Base-by-base conservation (phyloP, 1,139 yeast genomes). In the Saccharomyces pastorianus region DNA sequence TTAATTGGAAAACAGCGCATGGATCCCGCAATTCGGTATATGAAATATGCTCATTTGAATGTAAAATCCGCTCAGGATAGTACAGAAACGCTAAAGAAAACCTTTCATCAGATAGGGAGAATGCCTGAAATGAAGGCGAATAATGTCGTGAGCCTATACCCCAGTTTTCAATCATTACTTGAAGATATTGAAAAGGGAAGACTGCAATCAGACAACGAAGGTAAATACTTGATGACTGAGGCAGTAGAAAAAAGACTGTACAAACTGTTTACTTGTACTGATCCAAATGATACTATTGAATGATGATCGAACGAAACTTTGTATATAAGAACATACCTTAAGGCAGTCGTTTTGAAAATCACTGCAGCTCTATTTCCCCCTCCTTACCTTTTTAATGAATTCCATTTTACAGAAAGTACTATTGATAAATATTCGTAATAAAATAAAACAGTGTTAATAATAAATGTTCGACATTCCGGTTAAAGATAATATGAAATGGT, bases 21-120 rank as follows among this genome's bases (percentile, higher is more conserved):
- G 65, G 88, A 83, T 64, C 80, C 81, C 47, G 71, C 71, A 48
- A 78, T 80, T 58, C 69, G 88, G 58, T 79, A 81, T 63, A 73
- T 75, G 55, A 76, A 76, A 28, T 73, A 81, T 55, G 77, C 85
- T 1, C 81, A 80, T 59, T 67, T 84, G 0, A 71, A 72, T 5
- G 80, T 82, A 11, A 78, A 74, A 63, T 81, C 85, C 4, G 87
- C 87, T 0, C 67, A 71, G 5, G 79, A 77, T 60, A 60, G 71
- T 3, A 69, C 70, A 46, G 77, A 79, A 46, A 76, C 83, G 0
- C 77, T 76, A 59, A 60, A 76, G 4, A 78, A 78, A 59, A 74
- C 81, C 51, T 60, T 84, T 31, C 75, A 77, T 51, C 84, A 83
- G 56, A 76, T 85, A 59, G 80, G 80, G 54, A 71, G 76, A 58